phyloP scores from a whole-genome alignment of 129 eudicot genomes.

The Heracleum sosnowskyi region DNA sequence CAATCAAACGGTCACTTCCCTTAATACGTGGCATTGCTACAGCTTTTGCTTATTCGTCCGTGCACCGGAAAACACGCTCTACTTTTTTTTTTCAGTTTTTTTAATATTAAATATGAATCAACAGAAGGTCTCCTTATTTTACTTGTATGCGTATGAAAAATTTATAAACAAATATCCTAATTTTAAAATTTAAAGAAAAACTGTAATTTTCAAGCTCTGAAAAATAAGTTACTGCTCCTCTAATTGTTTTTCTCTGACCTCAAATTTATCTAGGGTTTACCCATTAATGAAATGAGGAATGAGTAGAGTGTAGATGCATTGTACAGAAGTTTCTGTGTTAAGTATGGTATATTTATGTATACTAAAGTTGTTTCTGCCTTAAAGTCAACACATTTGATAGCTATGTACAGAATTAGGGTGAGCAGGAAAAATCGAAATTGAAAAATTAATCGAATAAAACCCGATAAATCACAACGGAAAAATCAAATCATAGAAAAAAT shows the following conservation, averaged over 20 bases:
- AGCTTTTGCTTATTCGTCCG: slow-evolving; percentile 58
- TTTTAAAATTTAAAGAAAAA: no score
- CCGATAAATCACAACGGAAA: no score
- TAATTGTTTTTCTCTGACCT: background rate
- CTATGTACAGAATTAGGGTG: no score
- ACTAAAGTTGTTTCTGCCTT: slow-evolving; percentile 5
- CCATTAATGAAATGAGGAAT: background rate
- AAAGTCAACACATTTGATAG: slow-evolving; percentile 21
- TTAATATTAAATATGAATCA: no score
- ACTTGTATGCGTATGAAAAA: background rate
- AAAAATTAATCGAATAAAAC: no score
- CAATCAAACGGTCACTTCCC: slow-evolving; percentile 26
- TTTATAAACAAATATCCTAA: no score
- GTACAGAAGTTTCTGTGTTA: no score
- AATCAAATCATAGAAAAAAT: no score
- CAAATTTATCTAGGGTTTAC: background rate
- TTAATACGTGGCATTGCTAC: slow-evolving; percentile 43
- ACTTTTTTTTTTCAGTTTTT: background rate
- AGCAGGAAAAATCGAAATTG: no score
- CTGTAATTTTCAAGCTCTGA: no score
- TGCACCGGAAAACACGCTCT: slow-evolving; percentile 85
- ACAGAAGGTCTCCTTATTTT: background rate
- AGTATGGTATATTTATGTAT: background rate
- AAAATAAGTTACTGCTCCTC: background rate
- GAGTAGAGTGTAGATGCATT: background rate